These are phyloP conservation scores for Clarireedia paspali DNA, from an alignment of 2,329 filamentous ascomycete genomes.

Conservation along the genomic window DNA sequence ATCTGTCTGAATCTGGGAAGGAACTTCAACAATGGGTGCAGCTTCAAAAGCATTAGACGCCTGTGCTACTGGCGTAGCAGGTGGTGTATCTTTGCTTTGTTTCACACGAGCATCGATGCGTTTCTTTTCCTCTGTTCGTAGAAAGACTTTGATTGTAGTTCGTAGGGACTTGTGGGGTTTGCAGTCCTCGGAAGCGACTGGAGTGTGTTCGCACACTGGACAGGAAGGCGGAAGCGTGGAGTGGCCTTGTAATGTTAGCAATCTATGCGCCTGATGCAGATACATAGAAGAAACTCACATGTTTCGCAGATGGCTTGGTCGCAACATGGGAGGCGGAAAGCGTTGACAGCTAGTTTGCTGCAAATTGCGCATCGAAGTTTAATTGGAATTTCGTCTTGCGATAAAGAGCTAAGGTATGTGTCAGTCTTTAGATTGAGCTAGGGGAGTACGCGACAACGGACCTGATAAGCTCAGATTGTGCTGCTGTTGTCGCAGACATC, in stretches of 20 bases:
- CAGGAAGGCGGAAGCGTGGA: constrained; percentile 69
- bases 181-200: constrained; percentile 78
- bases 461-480: constrained; percentile 30
- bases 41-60: constrained; percentile 17
- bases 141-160: constrained; percentile 83
- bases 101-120: constrained; percentile 54
- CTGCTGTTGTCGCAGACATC: constrained; percentile 26
- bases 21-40: neutral
- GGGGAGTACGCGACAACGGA: constrained; percentile 10
- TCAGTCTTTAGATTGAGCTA: constrained; percentile 7
- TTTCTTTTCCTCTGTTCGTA: constrained; percentile 89
- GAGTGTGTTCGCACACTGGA: constrained; percentile 87
- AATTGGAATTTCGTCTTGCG: constrained; percentile 75
- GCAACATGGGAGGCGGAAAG: constrained; percentile 87
- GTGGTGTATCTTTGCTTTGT: constrained; percentile 31
- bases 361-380: constrained; percentile 94
- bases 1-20: neutral
- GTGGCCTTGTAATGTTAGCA: constrained; percentile 48
- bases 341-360: constrained; percentile 82
- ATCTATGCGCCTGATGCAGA: neutral
- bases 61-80: constrained; percentile 22
- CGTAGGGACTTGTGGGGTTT: constrained; percentile 85
- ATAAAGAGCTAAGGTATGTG: constrained; percentile 23
- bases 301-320: constrained; percentile 88
- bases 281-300: constrained; percentile 46